Conservation (phyloP, 106 monocot species). For the Dendrobium catenatum region DNA sequence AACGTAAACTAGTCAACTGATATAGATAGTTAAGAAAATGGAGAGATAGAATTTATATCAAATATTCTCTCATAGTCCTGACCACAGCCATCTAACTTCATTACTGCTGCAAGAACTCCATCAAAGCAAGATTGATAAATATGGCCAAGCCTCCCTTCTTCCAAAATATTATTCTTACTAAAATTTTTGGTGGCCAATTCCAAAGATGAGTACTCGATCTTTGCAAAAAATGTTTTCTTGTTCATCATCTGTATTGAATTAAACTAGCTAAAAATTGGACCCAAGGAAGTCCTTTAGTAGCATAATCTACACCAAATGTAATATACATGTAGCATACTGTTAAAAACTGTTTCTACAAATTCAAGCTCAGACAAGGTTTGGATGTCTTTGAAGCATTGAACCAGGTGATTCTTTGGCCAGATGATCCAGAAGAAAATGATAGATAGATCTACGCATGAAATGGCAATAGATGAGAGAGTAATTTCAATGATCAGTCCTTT, state of each 20-base stretch:
- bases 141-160: constrained; percentile 49
- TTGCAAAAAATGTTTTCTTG: constrained; percentile 42
- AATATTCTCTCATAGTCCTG: too few species aligned
- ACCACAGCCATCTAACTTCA: too few species aligned
- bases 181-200: constrained; percentile 61
- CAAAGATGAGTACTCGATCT: constrained; percentile 57
- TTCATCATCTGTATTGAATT: constrained; percentile 42
- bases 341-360: not conserved
- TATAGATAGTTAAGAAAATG: too few species aligned
- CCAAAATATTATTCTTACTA: constrained; percentile 56
- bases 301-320: constrained; percentile 21
- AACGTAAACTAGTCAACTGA: too few species aligned
- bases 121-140: constrained; percentile 63
- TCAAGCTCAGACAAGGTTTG: not conserved
- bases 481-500: constrained; percentile 10
- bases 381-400: constrained; percentile 1
- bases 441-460: not conserved
- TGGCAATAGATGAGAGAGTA: constrained; percentile 6
- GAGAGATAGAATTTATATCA: too few species aligned
- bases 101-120: too few species aligned
- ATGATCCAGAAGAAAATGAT: constrained; percentile 3
- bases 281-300: constrained; percentile 21
- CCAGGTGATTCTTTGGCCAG: constrained; percentile 9
- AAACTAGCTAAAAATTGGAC: constrained; percentile 44
- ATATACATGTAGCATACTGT: not conserved